phyloP scores from a whole-genome alignment of 495 filamentous ascomycete genomes.

The Tuber brumale region DNA sequence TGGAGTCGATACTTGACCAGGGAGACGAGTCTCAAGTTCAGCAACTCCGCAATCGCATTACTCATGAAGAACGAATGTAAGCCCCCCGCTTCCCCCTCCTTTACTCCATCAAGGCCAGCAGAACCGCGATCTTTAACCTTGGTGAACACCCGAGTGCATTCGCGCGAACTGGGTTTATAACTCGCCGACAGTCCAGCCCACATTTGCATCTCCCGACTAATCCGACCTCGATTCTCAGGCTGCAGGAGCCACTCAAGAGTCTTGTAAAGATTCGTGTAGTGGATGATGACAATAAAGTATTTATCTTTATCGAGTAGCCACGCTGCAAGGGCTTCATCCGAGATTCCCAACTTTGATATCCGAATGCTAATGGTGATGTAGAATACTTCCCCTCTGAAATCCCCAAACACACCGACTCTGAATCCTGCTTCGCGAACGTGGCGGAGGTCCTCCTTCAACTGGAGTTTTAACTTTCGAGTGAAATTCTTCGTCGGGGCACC shows the following conservation, averaged over 20 bases:
- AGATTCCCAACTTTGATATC: conserved; percentile 64
- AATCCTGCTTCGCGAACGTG: conserved; percentile 61
- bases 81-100: not conserved
- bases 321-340: conserved; percentile 65
- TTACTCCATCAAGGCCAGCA: not conserved
- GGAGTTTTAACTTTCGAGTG: conserved; percentile 11
- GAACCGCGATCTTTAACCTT: conserved; percentile 15
- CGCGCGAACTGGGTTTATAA: conserved; percentile 52
- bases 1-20: conserved; percentile 56
- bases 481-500: conserved; percentile 29
- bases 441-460: conserved; percentile 58
- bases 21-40: conserved; percentile 60
- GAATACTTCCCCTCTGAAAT: conserved; percentile 44
- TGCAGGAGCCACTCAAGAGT: conserved; percentile 49
- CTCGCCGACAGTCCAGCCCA: conserved; percentile 51
- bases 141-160: conserved; percentile 53
- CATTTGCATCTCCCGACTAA: conserved; percentile 41
- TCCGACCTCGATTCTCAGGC: conserved; percentile 27
- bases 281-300: conserved; percentile 73
- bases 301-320: conserved; percentile 65
- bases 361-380: conserved; percentile 61
- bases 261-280: conserved; percentile 56
- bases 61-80: conserved; percentile 62
- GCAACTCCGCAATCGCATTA: conserved; percentile 60
- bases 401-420: conserved; percentile 60